Evolutionary conservation across 1,284 basidiomycete genomes (phyloP).

Genomic region (Melampsora larici-populina): DNA sequence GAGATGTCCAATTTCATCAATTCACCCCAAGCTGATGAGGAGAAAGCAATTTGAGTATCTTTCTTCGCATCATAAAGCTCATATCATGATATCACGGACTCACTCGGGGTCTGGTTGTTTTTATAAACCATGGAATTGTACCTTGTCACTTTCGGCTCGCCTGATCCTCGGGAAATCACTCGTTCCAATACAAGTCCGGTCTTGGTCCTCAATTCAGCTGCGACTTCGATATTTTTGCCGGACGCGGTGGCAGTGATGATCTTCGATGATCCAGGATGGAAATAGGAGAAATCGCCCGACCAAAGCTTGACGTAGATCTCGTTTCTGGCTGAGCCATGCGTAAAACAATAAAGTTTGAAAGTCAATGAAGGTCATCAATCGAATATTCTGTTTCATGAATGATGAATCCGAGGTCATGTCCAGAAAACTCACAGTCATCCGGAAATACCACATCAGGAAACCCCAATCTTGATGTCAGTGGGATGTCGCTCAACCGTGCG

Average conservation of each 20-base stretch:
- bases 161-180: constrained; percentile 76
- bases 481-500: constrained; percentile 75
- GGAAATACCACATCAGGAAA: constrained; percentile 97
- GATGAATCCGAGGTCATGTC: constrained; percentile 51
- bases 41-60: not conserved
- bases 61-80: not conserved
- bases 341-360: not conserved
- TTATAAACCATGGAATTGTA: constrained; percentile 88
- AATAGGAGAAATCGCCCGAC: constrained; percentile 43
- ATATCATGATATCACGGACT: constrained; percentile 9
- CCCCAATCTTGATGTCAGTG: constrained; percentile 80
- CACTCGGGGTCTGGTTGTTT: constrained; percentile 55
- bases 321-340: constrained; percentile 22
- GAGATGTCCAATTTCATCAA: constrained; percentile 81
- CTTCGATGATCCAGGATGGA: constrained; percentile 37
- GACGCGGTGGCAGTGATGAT: constrained; percentile 39
- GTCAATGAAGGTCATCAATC: not conserved
- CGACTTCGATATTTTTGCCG: constrained; percentile 73
- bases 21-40: constrained; percentile 80
- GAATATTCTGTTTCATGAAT: not conserved
- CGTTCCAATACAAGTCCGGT: constrained; percentile 71
- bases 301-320: constrained; percentile 44
- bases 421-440: constrained; percentile 75
- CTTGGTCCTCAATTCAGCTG: constrained; percentile 76
- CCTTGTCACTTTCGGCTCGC: constrained; percentile 72